These are phyloP conservation scores for Ilyonectria destructans DNA, from an alignment of 2,329 filamentous ascomycete species.

Conservation along the genomic window DNA sequence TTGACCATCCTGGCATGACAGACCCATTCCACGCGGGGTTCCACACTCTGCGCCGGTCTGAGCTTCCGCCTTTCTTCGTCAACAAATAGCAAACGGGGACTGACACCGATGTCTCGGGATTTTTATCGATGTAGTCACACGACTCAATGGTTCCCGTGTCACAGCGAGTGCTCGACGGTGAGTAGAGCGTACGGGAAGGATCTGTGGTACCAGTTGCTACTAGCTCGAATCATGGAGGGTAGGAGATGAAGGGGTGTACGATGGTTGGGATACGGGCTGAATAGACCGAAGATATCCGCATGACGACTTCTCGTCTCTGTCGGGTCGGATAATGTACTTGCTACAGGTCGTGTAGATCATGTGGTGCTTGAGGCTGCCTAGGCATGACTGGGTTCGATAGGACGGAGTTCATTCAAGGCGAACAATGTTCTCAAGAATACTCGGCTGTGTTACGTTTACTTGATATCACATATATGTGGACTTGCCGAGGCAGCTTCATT, in stretches of 20 bases:
- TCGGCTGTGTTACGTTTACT: slow-evolving; percentile 10
- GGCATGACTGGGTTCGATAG: slow-evolving; percentile 9
- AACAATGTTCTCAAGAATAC: neutral
- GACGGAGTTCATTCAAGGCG: neutral
- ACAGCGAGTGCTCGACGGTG: neutral
- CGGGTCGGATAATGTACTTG: neutral
- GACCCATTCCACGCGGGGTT: slow-evolving; percentile 1
- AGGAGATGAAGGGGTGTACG: neutral
- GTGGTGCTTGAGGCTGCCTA: slow-evolving; percentile 18
- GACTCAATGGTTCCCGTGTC: neutral
- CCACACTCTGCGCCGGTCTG: neutral
- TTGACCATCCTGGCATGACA: neutral
- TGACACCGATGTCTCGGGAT: slow-evolving; percentile 2
- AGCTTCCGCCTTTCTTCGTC: neutral
- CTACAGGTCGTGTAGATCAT: slow-evolving; percentile 4
- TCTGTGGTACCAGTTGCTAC: neutral
- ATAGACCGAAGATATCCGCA: neutral
- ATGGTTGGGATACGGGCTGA: slow-evolving; percentile 2
- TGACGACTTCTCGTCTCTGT: neutral
- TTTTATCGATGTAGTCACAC: neutral
- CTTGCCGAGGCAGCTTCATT: too few species aligned
- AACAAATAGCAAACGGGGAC: neutral
- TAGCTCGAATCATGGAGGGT: neutral
- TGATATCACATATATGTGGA: too few species aligned
- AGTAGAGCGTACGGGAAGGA: neutral